phyloP scores from a whole-genome alignment of 768 basidiomycete genomes.

The Termitomyces sp. region DNA sequence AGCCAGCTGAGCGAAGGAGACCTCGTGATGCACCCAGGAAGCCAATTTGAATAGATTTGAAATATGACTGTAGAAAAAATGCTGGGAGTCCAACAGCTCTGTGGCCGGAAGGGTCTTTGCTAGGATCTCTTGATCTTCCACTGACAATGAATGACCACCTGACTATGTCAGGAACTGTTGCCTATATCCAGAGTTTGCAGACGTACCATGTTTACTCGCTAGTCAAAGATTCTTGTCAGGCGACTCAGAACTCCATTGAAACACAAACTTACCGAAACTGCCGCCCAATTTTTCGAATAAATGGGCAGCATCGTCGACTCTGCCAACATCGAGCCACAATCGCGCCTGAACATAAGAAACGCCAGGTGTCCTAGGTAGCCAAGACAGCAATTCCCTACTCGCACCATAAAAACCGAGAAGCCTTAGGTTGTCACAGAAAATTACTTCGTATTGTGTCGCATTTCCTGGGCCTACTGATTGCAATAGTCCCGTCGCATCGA shows the following conservation, averaged over 20 bases:
- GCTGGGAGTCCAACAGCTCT: conserved; percentile 52
- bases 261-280: conserved; percentile 56
- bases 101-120: conserved; percentile 53
- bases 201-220: conserved; percentile 10
- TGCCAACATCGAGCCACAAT: conserved; percentile 59
- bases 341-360: conserved; percentile 69
- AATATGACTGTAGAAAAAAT: conserved; percentile 74
- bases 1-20: conserved; percentile 74
- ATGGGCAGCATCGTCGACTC: conserved; percentile 67
- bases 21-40: conserved; percentile 52
- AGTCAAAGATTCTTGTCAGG: background rate
- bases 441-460: conserved; percentile 62
- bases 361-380: conserved; percentile 76
- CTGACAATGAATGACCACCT: conserved; percentile 45
- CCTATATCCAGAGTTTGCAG: background rate
- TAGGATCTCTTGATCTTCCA: conserved; percentile 63
- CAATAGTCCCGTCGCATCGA: conserved; percentile 62
- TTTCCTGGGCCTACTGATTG: conserved; percentile 64
- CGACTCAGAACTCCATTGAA: too few relatives aligned
- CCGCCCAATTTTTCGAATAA: conserved; percentile 72
- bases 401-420: conserved; percentile 55
- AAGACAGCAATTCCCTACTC: conserved; percentile 61
- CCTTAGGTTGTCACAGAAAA: conserved; percentile 68
- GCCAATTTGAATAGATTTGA: conserved; percentile 67
- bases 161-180: conserved; percentile 9